phyloP scores from a whole-genome alignment of 1,284 basidiomycete genomes.

The Cryptococcus sp. region DNA sequence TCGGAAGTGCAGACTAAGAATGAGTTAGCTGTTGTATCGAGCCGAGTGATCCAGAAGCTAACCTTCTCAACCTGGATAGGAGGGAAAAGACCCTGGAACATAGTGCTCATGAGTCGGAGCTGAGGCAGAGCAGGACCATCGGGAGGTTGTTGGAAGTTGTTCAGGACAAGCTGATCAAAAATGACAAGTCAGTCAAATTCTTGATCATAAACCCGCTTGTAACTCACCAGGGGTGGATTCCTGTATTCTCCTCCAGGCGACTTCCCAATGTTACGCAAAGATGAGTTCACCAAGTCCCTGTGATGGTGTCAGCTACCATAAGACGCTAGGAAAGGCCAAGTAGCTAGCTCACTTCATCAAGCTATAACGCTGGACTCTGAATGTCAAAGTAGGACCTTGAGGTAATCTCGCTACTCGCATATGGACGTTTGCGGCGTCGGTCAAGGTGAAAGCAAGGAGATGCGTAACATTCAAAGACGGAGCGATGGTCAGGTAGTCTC shows the following conservation, averaged over 20 bases:
- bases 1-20: slow-evolving; percentile 75
- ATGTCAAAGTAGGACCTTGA: slow-evolving; percentile 89
- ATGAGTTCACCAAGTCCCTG: slow-evolving; percentile 48
- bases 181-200: background rate
- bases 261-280: slow-evolving; percentile 50
- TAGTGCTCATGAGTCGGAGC: slow-evolving; percentile 57
- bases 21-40: background rate
- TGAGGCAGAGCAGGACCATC: slow-evolving; percentile 53
- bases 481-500: slow-evolving; percentile 92
- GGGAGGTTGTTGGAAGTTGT: slow-evolving; percentile 55
- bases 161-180: slow-evolving; percentile 53
- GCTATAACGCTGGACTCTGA: slow-evolving; percentile 89
- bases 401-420: slow-evolving; percentile 87
- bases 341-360: slow-evolving; percentile 64
- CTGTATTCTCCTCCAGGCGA: slow-evolving; percentile 52
- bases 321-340: background rate
- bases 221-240: slow-evolving; percentile 51
- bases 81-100: slow-evolving; percentile 60
- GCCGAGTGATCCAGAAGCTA: slow-evolving; percentile 6
- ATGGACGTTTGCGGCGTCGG: slow-evolving; percentile 74
- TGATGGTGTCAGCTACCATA: background rate
- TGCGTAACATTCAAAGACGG: slow-evolving; percentile 91
- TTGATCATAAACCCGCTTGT: background rate
- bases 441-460: slow-evolving; percentile 86
- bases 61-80: slow-evolving; percentile 60